phyloP scores from a whole-genome alignment of 2,329 filamentous ascomycete genomes.

The Coniosporium tulheliwenetii region DNA sequence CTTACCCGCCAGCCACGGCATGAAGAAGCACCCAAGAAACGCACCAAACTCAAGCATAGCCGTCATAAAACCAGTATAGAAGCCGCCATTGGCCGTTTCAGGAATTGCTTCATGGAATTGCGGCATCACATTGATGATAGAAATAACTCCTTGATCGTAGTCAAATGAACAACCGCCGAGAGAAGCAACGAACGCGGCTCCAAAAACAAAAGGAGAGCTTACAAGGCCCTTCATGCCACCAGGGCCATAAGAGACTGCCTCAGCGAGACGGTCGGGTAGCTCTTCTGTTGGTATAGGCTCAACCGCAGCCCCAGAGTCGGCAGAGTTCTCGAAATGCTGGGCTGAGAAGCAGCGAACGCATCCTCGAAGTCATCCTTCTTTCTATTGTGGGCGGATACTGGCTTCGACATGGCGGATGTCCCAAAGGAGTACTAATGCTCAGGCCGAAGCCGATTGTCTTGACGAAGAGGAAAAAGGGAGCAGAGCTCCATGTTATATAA shows the following conservation, averaged over 20 bases:
- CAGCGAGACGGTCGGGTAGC: background rate
- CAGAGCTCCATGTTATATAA: too few relatives aligned
- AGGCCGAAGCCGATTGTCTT: too few relatives aligned
- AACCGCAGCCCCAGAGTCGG: background rate
- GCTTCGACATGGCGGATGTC: too few relatives aligned
- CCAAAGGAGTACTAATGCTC: too few relatives aligned
- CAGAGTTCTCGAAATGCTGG: too few relatives aligned
- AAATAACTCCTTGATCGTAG: conserved; percentile 28
- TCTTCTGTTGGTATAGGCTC: background rate
- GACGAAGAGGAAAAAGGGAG: too few relatives aligned
- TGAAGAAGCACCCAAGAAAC: conserved; percentile 17
- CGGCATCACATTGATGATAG: conserved; percentile 28
- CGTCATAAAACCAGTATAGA: conserved; percentile 25
- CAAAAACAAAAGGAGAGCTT: conserved; percentile 24
- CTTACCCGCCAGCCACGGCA: conserved; percentile 22
- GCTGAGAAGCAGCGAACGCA: too few relatives aligned
- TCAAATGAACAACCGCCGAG: conserved; percentile 26
- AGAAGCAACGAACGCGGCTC: conserved; percentile 26
- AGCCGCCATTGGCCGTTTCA: conserved; percentile 13
- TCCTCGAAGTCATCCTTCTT: too few relatives aligned
- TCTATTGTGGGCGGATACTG: too few relatives aligned
- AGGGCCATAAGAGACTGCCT: conserved; percentile 12
- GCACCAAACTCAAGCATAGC: conserved; percentile 27
- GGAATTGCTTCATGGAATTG: conserved; percentile 27
- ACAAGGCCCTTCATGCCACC: conserved; percentile 17